A percentile compares a stretch with the other conserved stretches of the same genome.
Conservation (phyloP, 2,329 filamentous ascomycete species). For the Dryadomyces quercus-mongolicae region DNA sequence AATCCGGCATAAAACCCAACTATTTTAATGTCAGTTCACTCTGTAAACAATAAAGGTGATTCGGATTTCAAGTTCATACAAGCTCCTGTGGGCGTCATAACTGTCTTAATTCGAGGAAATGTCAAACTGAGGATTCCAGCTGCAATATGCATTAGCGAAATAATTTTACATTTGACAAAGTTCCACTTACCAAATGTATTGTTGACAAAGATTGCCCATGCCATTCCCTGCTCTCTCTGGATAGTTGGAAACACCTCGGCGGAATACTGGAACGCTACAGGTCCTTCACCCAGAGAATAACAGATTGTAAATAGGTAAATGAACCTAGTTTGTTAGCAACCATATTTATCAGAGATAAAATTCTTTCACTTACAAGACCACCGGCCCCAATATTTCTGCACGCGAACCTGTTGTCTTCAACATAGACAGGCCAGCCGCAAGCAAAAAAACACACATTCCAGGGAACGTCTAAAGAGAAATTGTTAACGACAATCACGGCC, state of each 20-base stretch:
- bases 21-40: neutral
- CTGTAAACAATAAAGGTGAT: neutral
- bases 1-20: slow-evolving; percentile 42
- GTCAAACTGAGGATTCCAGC: slow-evolving; percentile 50
- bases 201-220: slow-evolving; percentile 5
- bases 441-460: slow-evolving; percentile 49
- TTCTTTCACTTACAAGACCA: slow-evolving; percentile 7
- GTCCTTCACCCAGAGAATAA: slow-evolving; percentile 38
- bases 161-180: slow-evolving; percentile 17
- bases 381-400: neutral
- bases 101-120: slow-evolving; percentile 43
- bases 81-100: slow-evolving; percentile 17
- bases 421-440: slow-evolving; percentile 32
- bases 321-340: neutral
- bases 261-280: slow-evolving; percentile 56
- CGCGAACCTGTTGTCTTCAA: neutral
- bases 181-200: slow-evolving; percentile 3
- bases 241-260: slow-evolving; percentile 61
- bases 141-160: slow-evolving; percentile 26
- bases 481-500: neutral
- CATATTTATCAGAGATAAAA: neutral
- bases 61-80: slow-evolving; percentile 18
- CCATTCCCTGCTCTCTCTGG: slow-evolving; percentile 58
- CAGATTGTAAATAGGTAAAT: slow-evolving; percentile 15
- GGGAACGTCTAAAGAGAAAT: slow-evolving; percentile 38